Evolutionary conservation across 2,329 filamentous ascomycete species (phyloP).

Genomic region (Trichoderma brevicompactum): DNA sequence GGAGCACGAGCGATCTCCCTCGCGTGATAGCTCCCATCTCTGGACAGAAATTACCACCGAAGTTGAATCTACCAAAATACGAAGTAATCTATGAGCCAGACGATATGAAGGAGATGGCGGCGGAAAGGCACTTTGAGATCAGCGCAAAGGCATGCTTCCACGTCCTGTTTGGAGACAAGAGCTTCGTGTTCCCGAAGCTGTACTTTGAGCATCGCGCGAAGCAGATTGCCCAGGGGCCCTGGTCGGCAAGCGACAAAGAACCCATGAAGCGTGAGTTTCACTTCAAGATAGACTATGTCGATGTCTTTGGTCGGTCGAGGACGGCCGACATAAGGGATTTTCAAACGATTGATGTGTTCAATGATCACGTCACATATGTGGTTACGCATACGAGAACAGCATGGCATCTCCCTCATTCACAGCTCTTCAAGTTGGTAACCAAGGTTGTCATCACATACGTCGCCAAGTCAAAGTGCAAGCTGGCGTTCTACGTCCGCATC

Average conservation of each 20-base stretch:
- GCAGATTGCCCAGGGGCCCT: constrained; percentile 84
- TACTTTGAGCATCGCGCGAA: constrained; percentile 82
- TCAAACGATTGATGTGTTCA: constrained; percentile 83
- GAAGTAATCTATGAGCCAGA: constrained; percentile 84
- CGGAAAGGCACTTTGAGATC: constrained; percentile 84
- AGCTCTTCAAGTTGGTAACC: constrained; percentile 78
- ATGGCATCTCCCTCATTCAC: constrained; percentile 85
- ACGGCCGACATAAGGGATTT: constrained; percentile 73
- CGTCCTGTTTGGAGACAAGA: constrained; percentile 95
- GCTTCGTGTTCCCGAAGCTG: constrained; percentile 87
- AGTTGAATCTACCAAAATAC: constrained; percentile 80
- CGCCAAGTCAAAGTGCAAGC: constrained; percentile 88
- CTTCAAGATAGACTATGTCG: constrained; percentile 72
- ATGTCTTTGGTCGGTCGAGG: constrained; percentile 66
- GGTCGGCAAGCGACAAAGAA: constrained; percentile 69
- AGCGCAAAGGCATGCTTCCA: constrained; percentile 95
- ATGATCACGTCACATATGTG: constrained; percentile 73
- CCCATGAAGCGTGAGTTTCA: constrained; percentile 78
- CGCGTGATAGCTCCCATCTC: constrained; percentile 43
- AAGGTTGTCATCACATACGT: constrained; percentile 95
- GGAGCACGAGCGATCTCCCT: constrained; percentile 43
- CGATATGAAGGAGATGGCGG: constrained; percentile 74
- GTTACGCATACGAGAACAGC: constrained; percentile 65
- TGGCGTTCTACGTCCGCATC: constrained; percentile 85
- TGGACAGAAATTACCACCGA: constrained; percentile 55